Evolutionary conservation across 1,284 basidiomycete species (phyloP), one percentile per base, ranked within the genome.

Genomic region (Sporisorium reilianum): DNA sequence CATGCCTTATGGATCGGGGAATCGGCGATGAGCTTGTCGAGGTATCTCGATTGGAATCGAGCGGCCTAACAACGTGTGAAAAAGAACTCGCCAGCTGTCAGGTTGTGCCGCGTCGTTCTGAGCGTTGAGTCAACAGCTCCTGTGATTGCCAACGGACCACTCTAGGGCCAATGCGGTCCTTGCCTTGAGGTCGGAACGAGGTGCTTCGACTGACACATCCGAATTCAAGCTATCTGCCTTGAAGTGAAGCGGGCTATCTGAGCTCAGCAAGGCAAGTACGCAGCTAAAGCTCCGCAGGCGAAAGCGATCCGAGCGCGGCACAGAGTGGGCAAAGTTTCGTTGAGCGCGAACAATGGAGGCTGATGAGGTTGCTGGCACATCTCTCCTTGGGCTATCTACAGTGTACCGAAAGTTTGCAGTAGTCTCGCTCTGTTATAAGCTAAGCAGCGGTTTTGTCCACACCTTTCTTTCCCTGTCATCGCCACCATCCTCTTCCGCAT

Each of bases 301-400:
- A n/a, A 56, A 55, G 63, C 34, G 63, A 65, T 65, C 63, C 56
- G 34, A 65, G 63, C 56, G 56, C 42, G 52, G 62, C 55, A 38
- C 28, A 41, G 32, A 3, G 40, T 51, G 46, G 40, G 26, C 26
- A 48, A 9, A 30, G 9, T 16, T 20, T 30, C 3, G 18, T 10
- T 28, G 3, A 26, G 9, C 5, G 18, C 25, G 18, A 25, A 64
- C 49, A 48, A 57, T 64, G 20, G 44, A 20, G 14, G n/a, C 5
- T 40, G 63, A 59, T 59, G 46, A 54, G 64, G 23, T 36, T 38
- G 28, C 9, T 65, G 55, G 49, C 56, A 64, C 26, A 12, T 34
- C 23, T 16, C 26, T 25, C 10, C n/a, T 45, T 5, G 20, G 20
- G 16, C 6, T 25, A 20, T n/a, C n/a, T n/a, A 48, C 12, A 32